Evolutionary conservation across 768 basidiomycete species (phyloP), one percentile per base, ranked within the genome.

Genomic region (Chalciporus chontae): DNA sequence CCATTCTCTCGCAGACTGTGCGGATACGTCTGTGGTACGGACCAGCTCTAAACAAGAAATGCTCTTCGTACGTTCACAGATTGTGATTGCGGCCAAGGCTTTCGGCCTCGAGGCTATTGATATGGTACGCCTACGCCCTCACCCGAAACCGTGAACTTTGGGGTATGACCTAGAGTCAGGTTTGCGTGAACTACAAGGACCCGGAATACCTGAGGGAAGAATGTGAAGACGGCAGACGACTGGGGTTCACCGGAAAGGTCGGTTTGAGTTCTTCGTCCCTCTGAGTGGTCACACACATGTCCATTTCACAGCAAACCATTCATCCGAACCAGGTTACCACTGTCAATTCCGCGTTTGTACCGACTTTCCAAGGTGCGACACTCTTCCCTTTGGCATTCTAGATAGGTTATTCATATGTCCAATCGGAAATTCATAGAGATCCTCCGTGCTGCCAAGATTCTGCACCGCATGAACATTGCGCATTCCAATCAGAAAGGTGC

Each of bases 171-270:
- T 34, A 21, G 23, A 24, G 39, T 23, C 48, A 91, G 88, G 90
- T 94, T 8, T 94, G 91, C 59, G 83, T 94, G 31, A 84, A 94
- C 61, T 94, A 93, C 70, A 87, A 85, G 59, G 83, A 94, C 60
- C 58, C 71, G 9, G 73, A 77, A 14, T 79, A 79, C 51, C 71
- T 96, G 26, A 68, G 70, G 55, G 82, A 86, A 1, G 94, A 96
- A 65, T 87, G 85, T 44, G 64, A 75, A 42, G 93, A 96, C 56
- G 94, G 90, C 1, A 68, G 86, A 41, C 71, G 82, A 48, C 70
- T 96, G 13, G 94, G 94, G 0, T 97, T 93, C 61, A 87, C 84
- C n/a, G 94, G 93, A 40, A 96, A 96, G 79, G 92, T 83, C 42
- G 17, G 41, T 36, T 41, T 1, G 8, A n/a, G 14, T 45, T 37